phyloP scores from a whole-genome alignment of 805 yeast genomes.

The Cyberlindnera xylosilytica region DNA sequence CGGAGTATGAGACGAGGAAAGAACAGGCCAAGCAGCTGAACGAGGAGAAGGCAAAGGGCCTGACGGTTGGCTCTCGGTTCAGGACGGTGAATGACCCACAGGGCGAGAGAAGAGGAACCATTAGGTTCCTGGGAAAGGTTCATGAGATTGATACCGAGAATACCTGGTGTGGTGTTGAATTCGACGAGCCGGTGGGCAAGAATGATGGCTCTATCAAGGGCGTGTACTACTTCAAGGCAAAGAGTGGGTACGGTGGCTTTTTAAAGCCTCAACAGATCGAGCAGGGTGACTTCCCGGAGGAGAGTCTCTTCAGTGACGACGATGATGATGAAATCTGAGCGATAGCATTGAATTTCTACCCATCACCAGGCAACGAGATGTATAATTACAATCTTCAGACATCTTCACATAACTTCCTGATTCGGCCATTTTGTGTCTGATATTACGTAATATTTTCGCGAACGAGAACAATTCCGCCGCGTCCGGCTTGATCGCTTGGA shows the following conservation, averaged over 20 bases:
- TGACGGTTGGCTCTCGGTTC: constrained; percentile 54
- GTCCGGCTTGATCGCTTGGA: not conserved
- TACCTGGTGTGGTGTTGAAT: constrained; percentile 80
- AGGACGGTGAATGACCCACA: constrained; percentile 40
- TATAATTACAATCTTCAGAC: no score
- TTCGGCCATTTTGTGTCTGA: no score
- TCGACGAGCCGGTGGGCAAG: constrained; percentile 84
- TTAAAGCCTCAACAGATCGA: constrained; percentile 67
- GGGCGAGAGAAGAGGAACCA: constrained; percentile 64
- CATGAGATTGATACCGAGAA: constrained; percentile 51
- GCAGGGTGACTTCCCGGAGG: constrained; percentile 64
- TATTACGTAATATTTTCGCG: not conserved
- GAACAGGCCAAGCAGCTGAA: constrained; percentile 27
- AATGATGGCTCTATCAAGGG: constrained; percentile 78
- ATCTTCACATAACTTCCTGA: no score
- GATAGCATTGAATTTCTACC: not conserved
- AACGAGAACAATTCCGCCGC: not conserved
- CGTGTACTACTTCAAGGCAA: constrained; percentile 52
- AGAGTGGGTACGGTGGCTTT: constrained; percentile 67
- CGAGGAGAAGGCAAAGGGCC: constrained; percentile 29
- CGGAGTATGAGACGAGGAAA: constrained; percentile 36
- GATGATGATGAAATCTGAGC: constrained; percentile 38
- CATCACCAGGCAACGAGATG: no score
- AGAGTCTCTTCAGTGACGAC: constrained; percentile 43
- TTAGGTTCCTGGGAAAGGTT: constrained; percentile 68